Conservation (phyloP, 176 grass and related monocot genomes). For the Sorghum bicolor region DNA sequence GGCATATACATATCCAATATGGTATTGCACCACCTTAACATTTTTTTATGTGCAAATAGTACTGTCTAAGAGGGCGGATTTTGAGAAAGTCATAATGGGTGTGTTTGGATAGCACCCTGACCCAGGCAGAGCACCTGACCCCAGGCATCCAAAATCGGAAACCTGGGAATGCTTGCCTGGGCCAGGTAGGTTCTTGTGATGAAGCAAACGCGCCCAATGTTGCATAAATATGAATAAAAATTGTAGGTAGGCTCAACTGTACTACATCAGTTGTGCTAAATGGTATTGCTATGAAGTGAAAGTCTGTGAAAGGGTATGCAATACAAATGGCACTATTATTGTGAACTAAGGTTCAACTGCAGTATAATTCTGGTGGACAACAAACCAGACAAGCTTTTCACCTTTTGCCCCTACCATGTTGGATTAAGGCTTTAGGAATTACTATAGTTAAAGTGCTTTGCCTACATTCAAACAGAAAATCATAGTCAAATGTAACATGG, state of each 20-base stretch:
- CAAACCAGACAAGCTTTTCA: not conserved
- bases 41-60: constrained; percentile 1
- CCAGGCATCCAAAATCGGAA: not conserved
- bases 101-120: not conserved
- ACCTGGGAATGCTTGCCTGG: not conserved
- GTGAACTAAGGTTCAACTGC: not conserved
- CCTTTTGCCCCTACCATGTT: not conserved
- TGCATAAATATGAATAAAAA: not conserved
- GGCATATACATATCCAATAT: constrained; percentile 1
- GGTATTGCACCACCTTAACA: not conserved
- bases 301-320: not conserved
- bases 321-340: not conserved
- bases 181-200: not conserved
- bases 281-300: not conserved
- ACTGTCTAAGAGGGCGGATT: not conserved
- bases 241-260: not conserved
- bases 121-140: not conserved
- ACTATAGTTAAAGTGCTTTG: not conserved
- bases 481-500: not conserved
- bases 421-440: not conserved
- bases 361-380: not conserved
- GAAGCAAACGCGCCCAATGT: not conserved
- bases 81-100: not conserved
- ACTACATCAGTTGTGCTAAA: not conserved
- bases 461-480: not conserved